A percentile compares a stretch with the other conserved stretches of the same genome.
Conservation (phyloP, 495 filamentous ascomycete genomes). For the Oidiodendron maius region DNA sequence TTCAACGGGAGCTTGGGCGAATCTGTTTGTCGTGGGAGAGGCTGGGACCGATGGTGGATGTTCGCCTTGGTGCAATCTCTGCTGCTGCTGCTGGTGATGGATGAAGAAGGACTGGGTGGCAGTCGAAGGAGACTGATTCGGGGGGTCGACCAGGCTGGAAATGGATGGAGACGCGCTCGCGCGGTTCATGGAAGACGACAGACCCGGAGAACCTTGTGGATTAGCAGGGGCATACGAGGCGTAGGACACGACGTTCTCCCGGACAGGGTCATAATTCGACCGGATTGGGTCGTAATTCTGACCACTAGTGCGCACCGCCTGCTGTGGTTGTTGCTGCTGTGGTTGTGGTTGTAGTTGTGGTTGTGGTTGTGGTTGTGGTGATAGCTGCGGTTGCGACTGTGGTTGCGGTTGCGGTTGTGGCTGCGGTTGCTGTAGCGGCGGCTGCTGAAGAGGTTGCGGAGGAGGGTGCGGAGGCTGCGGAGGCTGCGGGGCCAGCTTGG, state of each 20-base stretch:
- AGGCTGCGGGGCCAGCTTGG: too few species aligned
- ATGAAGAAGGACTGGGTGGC: slow-evolving; percentile 36
- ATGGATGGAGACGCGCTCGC: slow-evolving; percentile 88
- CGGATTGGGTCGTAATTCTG: slow-evolving; percentile 87
- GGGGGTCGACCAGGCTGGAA: slow-evolving; percentile 80
- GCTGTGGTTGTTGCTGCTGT: slow-evolving; percentile 13
- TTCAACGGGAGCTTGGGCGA: slow-evolving; percentile 13
- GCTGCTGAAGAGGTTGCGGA: slow-evolving; percentile 1
- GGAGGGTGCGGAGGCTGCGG: background rate
- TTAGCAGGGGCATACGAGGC: slow-evolving; percentile 42
- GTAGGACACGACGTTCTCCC: slow-evolving; percentile 39
- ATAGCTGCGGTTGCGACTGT: too few species aligned
- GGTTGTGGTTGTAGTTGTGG: slow-evolving; percentile 20
- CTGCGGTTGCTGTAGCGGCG: background rate
- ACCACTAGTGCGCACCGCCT: slow-evolving; percentile 54
- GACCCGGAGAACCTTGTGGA: slow-evolving; percentile 48
- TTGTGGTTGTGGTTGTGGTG: slow-evolving; percentile 20
- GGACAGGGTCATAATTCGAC: slow-evolving; percentile 55
- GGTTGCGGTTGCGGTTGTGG: slow-evolving; percentile 11
- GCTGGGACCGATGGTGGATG: slow-evolving; percentile 17
- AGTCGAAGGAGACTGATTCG: slow-evolving; percentile 37
- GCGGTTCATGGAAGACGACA: slow-evolving; percentile 46
- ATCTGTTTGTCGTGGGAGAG: slow-evolving; percentile 18
- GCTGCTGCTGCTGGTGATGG: slow-evolving; percentile 21
- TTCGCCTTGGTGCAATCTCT: slow-evolving; percentile 21